Percentiles rank a stretch among this genome's conserved stretches.
phyloP scores from a whole-genome alignment of 2,329 filamentous ascomycete species.

The Bretziella fagacearum region DNA sequence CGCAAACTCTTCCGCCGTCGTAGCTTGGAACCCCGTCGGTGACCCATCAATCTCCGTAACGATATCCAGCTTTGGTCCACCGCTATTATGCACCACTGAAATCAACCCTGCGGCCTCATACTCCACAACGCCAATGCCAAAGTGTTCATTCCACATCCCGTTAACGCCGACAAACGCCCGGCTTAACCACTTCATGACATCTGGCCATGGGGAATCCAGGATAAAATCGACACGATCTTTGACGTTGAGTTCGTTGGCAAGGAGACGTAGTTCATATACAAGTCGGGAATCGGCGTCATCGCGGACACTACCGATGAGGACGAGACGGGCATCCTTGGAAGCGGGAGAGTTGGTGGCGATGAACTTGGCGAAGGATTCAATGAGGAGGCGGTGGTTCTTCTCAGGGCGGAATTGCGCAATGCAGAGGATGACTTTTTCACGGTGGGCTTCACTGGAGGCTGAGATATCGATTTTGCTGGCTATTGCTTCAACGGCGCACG shows the following conservation, averaged over 20 bases:
- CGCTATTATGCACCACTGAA: slow-evolving; percentile 81
- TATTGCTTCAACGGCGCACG: slow-evolving; percentile 76
- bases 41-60: slow-evolving; percentile 64
- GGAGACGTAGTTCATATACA: slow-evolving; percentile 73
- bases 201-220: slow-evolving; percentile 75
- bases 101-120: slow-evolving; percentile 93
- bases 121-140: slow-evolving; percentile 94
- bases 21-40: slow-evolving; percentile 73
- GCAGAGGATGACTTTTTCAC: slow-evolving; percentile 64
- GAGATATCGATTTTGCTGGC: slow-evolving; percentile 57
- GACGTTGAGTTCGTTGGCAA: slow-evolving; percentile 73
- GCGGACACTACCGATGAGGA: slow-evolving; percentile 84
- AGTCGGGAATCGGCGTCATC: slow-evolving; percentile 63
- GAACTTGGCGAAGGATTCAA: slow-evolving; percentile 70
- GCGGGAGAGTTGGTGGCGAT: slow-evolving; percentile 38
- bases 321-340: slow-evolving; percentile 44
- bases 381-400: slow-evolving; percentile 81
- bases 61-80: slow-evolving; percentile 86
- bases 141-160: slow-evolving; percentile 99
- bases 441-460: slow-evolving; percentile 46
- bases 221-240: slow-evolving; percentile 75
- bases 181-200: slow-evolving; percentile 64
- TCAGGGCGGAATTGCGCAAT: slow-evolving; percentile 96
- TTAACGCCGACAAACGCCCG: slow-evolving; percentile 77
- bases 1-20: slow-evolving; percentile 62